phyloP scores from a whole-genome alignment of 2,329 filamentous ascomycete genomes.

The Nannizziopsis barbatae region DNA sequence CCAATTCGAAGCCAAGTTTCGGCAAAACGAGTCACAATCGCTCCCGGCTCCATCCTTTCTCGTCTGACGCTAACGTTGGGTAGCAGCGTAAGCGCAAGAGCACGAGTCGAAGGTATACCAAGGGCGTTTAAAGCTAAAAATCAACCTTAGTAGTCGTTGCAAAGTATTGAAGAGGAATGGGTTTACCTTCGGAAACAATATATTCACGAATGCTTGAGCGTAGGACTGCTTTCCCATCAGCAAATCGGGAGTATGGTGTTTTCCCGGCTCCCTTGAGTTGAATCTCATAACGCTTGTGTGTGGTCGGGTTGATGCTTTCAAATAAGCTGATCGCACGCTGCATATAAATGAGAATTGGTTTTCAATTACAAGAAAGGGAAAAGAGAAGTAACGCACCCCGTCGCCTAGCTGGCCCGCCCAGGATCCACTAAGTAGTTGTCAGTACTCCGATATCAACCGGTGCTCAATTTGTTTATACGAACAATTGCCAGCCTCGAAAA shows the following conservation, averaged over 20 bases:
- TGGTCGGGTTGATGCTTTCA: constrained; percentile 65
- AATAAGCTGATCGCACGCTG: constrained; percentile 81
- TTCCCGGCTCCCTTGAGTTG: constrained; percentile 89
- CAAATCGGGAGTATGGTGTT: constrained; percentile 92
- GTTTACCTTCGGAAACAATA: constrained; percentile 66
- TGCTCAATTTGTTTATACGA: constrained; percentile 18
- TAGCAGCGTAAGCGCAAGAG: constrained; percentile 67
- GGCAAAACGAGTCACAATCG: constrained; percentile 85
- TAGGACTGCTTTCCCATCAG: constrained; percentile 87
- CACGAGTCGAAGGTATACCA: constrained; percentile 73
- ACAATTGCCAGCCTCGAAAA: constrained; percentile 40
- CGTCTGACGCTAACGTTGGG: constrained; percentile 62
- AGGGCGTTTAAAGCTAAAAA: constrained; percentile 59
- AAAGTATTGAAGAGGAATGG: not conserved
- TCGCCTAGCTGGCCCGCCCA: constrained; percentile 97
- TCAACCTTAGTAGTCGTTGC: not conserved
- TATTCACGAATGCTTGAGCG: constrained; percentile 91
- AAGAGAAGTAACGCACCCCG: constrained; percentile 39
- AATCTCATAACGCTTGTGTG: constrained; percentile 68
- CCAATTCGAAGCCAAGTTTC: constrained; percentile 85
- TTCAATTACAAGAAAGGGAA: not conserved
- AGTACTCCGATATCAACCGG: constrained; percentile 11
- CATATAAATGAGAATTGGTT: not conserved
- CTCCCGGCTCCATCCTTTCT: constrained; percentile 76
- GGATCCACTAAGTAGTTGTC: constrained; percentile 51